Percentiles rank a stretch among this genome's conserved stretches.
Conservation (phyloP, 768 basidiomycete species). For the Agrocybe praecox region DNA sequence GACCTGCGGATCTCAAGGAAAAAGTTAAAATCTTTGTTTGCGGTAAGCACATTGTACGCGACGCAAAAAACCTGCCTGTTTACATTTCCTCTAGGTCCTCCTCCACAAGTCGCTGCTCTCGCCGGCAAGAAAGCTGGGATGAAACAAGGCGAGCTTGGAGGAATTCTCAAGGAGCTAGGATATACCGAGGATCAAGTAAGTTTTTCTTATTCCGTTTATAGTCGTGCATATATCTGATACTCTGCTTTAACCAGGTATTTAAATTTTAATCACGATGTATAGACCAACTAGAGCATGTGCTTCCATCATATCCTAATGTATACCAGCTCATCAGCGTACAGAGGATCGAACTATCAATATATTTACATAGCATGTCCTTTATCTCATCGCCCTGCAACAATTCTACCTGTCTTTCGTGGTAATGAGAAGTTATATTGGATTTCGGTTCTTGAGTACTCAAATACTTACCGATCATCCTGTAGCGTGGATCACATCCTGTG, state of each 20-base stretch:
- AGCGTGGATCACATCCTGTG: too few relatives aligned
- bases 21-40: constrained; percentile 92
- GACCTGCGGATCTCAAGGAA: constrained; percentile 61
- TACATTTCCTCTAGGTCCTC: constrained; percentile 57
- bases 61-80: not conserved
- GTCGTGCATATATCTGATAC: not conserved
- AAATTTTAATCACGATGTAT: constrained; percentile 21
- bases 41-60: constrained; percentile 48
- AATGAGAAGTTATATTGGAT: too few relatives aligned
- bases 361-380: too few relatives aligned
- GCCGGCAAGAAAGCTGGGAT: constrained; percentile 88
- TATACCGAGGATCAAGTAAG: constrained; percentile 84
- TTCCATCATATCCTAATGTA: not conserved
- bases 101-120: constrained; percentile 84
- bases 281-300: not conserved
- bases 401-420: too few relatives aligned
- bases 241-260: constrained; percentile 24
- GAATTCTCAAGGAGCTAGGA: constrained; percentile 85
- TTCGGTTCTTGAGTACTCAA: too few relatives aligned
- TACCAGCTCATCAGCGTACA: not conserved
- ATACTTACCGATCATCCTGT: too few relatives aligned
- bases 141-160: constrained; percentile 83
- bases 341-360: not conserved
- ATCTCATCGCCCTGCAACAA: too few relatives aligned
- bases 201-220: not conserved